Evolutionary conservation across 2,329 filamentous ascomycete species (phyloP).

Genomic region (Cytospora piceae): DNA sequence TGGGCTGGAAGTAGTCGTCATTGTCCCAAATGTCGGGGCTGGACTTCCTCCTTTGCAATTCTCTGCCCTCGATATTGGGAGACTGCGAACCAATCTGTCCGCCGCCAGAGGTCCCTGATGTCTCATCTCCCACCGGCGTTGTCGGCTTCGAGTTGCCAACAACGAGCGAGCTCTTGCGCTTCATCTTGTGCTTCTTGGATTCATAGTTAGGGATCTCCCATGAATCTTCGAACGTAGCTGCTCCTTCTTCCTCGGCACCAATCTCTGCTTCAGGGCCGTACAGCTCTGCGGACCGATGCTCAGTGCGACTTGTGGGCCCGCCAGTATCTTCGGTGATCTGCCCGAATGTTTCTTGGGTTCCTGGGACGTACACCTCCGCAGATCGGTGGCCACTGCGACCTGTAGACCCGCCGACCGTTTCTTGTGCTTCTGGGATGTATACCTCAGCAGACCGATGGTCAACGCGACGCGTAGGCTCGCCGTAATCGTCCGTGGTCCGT

Average conservation of each 20-base stretch:
- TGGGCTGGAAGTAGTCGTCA: constrained; percentile 37
- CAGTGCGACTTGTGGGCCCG: background rate
- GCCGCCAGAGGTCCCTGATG: constrained; percentile 1
- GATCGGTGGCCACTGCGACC: background rate
- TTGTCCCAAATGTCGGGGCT: constrained; percentile 35
- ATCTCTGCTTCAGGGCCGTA: constrained; percentile 3
- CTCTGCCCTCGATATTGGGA: constrained; percentile 31
- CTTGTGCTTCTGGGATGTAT: background rate
- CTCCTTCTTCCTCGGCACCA: background rate
- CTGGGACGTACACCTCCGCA: background rate
- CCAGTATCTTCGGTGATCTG: background rate
- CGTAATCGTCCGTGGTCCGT: constrained; percentile 2
- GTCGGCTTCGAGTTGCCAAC: background rate
- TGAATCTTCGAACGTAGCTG: constrained; percentile 1
- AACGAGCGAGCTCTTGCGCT: background rate
- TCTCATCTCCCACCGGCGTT: background rate
- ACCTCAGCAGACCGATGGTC: constrained; percentile 16
- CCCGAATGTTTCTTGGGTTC: background rate
- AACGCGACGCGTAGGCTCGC: background rate
- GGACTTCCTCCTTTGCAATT: constrained; percentile 29
- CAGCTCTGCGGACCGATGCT: constrained; percentile 11
- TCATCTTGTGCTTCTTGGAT: background rate
- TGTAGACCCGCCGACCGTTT: background rate
- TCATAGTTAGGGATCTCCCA: constrained; percentile 1
- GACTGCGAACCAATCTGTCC: constrained; percentile 5